These are phyloP conservation scores for Dimocarpus longan DNA, from an alignment of 345 rosid genomes.

Conservation along the genomic window DNA sequence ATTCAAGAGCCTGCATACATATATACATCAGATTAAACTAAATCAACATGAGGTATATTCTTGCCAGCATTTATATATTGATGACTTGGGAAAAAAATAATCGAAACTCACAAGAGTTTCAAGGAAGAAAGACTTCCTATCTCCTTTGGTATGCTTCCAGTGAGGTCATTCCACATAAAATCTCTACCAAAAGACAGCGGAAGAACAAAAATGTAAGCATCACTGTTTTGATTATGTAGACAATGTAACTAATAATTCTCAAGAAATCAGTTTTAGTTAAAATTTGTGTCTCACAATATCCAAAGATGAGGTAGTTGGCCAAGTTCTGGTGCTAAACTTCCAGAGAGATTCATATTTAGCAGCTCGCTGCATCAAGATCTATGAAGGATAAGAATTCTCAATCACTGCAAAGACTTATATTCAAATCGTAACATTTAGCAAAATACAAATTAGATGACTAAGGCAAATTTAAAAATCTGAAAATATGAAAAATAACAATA, in stretches of 20 bases:
- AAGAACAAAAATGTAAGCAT: constrained; percentile 20
- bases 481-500: too few relatives aligned
- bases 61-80: too few relatives aligned
- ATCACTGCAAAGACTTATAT: neutral
- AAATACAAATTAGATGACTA: neutral
- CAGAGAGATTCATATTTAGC: constrained; percentile 78
- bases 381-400: neutral
- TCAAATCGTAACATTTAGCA: neutral
- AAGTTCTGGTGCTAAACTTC: constrained; percentile 76
- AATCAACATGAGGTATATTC: neutral
- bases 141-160: constrained; percentile 84
- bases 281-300: constrained; percentile 60
- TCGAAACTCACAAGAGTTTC: constrained; percentile 69
- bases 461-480: neutral
- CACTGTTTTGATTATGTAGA: constrained; percentile 16
- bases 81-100: constrained; percentile 2
- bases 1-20: constrained; percentile 73
- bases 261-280: neutral
- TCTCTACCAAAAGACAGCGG: constrained; percentile 43
- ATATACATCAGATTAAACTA: constrained; percentile 11
- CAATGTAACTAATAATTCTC: neutral
- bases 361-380: constrained; percentile 56
- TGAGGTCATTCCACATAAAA: constrained; percentile 92
- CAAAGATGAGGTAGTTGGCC: constrained; percentile 58
- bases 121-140: constrained; percentile 73